Evolutionary conservation across 129 eudicot genomes (phyloP), one percentile per base, ranked within the genome.

Genomic region (Cynara cardunculus): DNA sequence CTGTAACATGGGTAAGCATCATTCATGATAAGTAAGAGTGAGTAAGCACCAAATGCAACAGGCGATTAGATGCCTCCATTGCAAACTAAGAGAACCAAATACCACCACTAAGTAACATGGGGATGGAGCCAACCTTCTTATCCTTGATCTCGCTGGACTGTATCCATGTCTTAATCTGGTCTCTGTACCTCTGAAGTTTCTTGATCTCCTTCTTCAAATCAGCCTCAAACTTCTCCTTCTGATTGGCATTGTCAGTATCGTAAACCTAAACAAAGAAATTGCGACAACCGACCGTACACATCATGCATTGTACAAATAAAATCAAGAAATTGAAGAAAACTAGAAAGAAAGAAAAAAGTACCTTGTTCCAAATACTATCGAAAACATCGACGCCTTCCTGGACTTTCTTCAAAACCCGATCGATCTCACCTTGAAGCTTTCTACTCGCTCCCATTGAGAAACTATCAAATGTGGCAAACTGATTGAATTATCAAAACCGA

Each of bases 201-300:
- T 93, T 93, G 27, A 93, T 90, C 85, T 93, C 97, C 90, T 93
- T 93, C 92, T 90, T 93, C 94, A 93, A 89, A 80, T 93, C 97
- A 9, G 90, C 90, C 81, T 90, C 97, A 71, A 85, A 90, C 80
- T 93, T 93, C 85, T 93, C 97, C 89, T 93, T 93, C 86, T 90
- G 96, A 34, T 93, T 93, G 2, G 87, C 88, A 84, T 93, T 93
- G 81, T 90, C 97, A 2, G 96, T 89, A 76, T 93, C 97, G 77
- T 93, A 87, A 24, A 93, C 97, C 97, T 93, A 67, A 49, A 77
- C 67, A 71, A 6, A 61, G 10, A 37, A 44, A 77, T 65, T 35
- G 7, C 37, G 26, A 18, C 75, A 35, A 19, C 27, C 26, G 75
- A 34, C 56, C 56, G 30, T 71, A 34, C 75, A 28, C n/a, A 74